A percentile compares a stretch with the other conserved stretches of the same genome.
Conservation (phyloP, 2,329 filamentous ascomycete species). For the Parafenestella ontariensis region DNA sequence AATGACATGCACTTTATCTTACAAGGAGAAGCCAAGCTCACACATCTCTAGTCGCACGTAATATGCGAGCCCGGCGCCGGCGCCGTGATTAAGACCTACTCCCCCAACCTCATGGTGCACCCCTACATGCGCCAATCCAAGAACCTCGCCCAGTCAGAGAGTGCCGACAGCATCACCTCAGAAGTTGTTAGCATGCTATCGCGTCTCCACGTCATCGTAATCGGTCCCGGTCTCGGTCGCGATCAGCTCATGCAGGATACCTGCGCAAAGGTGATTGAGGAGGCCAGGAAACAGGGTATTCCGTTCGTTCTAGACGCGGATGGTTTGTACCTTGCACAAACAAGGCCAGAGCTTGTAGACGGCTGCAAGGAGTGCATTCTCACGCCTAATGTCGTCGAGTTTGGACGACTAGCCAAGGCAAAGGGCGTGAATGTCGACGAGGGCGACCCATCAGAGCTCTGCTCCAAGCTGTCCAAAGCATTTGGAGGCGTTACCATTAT, state of each 20-base stretch:
- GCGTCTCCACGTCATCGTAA: slow-evolving; percentile 88
- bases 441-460: slow-evolving; percentile 64
- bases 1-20: slow-evolving; percentile 14
- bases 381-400: slow-evolving; percentile 95
- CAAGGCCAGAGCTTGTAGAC: slow-evolving; percentile 75
- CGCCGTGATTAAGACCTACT: slow-evolving; percentile 93
- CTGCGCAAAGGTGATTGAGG: slow-evolving; percentile 77
- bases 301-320: slow-evolving; percentile 93
- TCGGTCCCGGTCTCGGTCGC: slow-evolving; percentile 89
- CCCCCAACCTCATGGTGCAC: slow-evolving; percentile 97
- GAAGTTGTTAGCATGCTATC: slow-evolving; percentile 80
- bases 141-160: slow-evolving; percentile 62
- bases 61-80: slow-evolving; percentile 91
- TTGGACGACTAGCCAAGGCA: slow-evolving; percentile 78
- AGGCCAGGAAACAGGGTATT: slow-evolving; percentile 73
- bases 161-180: slow-evolving; percentile 68
- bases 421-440: slow-evolving; percentile 70
- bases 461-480: slow-evolving; percentile 72
- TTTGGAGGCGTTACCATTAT: slow-evolving; percentile 90
- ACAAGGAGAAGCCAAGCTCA: slow-evolving; percentile 19
- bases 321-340: slow-evolving; percentile 79
- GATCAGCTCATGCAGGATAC: slow-evolving; percentile 91
- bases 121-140: slow-evolving; percentile 86
- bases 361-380: slow-evolving; percentile 86
- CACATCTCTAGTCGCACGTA: slow-evolving; percentile 73